Evolutionary conservation across 306 rosid species (phyloP).

Genomic region (Prinsepia uniflora): DNA sequence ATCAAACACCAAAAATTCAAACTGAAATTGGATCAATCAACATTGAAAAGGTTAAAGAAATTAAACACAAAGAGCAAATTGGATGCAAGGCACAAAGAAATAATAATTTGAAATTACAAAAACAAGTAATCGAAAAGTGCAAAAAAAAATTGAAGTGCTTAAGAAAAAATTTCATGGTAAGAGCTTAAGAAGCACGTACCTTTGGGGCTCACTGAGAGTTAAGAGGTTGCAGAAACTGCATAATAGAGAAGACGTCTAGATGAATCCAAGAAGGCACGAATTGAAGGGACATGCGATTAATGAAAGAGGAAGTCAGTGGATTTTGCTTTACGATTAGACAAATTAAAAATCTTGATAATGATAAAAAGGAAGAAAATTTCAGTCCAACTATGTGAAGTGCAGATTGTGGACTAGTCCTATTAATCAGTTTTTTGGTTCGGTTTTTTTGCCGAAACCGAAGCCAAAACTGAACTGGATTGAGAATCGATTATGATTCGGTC

Average conservation of each 20-base stretch:
- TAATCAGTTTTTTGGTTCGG: too few relatives aligned
- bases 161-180: neutral
- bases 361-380: neutral
- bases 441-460: too few relatives aligned
- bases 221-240: neutral
- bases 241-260: constrained; percentile 10
- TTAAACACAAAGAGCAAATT: neutral
- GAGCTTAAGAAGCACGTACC: constrained; percentile 12
- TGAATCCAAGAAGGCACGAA: neutral
- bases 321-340: constrained; percentile 17
- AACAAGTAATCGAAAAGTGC: neutral
- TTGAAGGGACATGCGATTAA: constrained; percentile 4
- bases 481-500: too few relatives aligned
- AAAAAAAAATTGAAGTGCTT: neutral
- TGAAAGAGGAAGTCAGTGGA: constrained; percentile 6
- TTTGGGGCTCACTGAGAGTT: neutral
- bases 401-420: too few relatives aligned
- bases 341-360: neutral
- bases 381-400: neutral
- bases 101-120: neutral
- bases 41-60: neutral
- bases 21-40: neutral
- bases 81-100: neutral
- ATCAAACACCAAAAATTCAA: neutral
- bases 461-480: too few relatives aligned